These are phyloP conservation scores for Irpex sp. DNA, from an alignment of 1,284 basidiomycete species.

Conservation along the genomic window DNA sequence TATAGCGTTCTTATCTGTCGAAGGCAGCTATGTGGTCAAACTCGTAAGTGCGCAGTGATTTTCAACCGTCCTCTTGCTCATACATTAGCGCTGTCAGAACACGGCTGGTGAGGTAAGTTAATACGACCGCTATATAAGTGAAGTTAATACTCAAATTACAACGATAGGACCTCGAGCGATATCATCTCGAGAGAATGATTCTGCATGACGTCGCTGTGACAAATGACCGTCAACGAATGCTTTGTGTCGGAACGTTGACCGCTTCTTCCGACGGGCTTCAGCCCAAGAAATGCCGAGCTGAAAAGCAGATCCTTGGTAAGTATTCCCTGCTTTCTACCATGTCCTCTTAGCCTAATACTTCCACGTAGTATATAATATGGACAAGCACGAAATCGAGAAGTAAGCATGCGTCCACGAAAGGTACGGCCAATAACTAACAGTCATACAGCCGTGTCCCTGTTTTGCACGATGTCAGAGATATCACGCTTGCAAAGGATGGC, in stretches of 20 bases:
- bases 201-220: slow-evolving; percentile 74
- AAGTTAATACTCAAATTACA: not conserved
- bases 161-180: slow-evolving; percentile 50
- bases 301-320: slow-evolving; percentile 75
- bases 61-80: not conserved
- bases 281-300: slow-evolving; percentile 69
- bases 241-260: slow-evolving; percentile 70
- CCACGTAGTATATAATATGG: slow-evolving; percentile 65
- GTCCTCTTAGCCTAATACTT: not conserved
- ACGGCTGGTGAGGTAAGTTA: slow-evolving; percentile 41
- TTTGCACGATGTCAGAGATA: slow-evolving; percentile 74
- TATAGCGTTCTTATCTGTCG: slow-evolving; percentile 55
- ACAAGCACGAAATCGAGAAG: slow-evolving; percentile 63
- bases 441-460: slow-evolving; percentile 65
- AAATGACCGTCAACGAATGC: slow-evolving; percentile 58
- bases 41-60: slow-evolving; percentile 31
- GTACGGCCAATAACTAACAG: slow-evolving; percentile 3
- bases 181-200: slow-evolving; percentile 62
- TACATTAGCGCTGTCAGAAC: slow-evolving; percentile 33
- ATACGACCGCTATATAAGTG: not conserved
- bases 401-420: slow-evolving; percentile 28
- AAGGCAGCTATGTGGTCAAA: slow-evolving; percentile 47
- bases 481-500: slow-evolving; percentile 61
- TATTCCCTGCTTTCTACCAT: not conserved
- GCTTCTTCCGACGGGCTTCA: slow-evolving; percentile 59